A percentile compares a stretch with the other conserved stretches of the same genome.
These are phyloP conservation scores for Ascocoryne sarcoides DNA, from an alignment of 2,329 filamentous ascomycete species.

Conservation along the genomic window DNA sequence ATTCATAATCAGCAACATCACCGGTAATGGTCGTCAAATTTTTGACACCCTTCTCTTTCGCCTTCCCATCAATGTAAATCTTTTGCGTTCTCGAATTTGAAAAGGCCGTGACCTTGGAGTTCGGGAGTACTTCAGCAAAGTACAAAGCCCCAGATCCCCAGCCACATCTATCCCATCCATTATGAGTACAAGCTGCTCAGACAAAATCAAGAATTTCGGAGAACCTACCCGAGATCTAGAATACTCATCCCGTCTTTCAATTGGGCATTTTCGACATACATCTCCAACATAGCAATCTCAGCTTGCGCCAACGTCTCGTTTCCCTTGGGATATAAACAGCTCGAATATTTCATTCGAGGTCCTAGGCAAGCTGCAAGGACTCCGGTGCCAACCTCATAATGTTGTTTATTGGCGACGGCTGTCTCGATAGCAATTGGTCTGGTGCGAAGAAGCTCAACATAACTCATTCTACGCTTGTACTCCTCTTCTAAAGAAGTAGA, in stretches of 20 bases:
- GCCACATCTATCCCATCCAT: conserved; percentile 48
- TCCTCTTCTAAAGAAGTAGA: conserved; percentile 43
- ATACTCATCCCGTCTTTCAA: conserved; percentile 28
- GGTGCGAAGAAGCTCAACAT: conserved; percentile 48
- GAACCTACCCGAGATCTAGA: conserved; percentile 23
- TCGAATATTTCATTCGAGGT: conserved; percentile 65
- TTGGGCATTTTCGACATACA: conserved; percentile 50
- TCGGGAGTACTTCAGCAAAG: conserved; percentile 56
- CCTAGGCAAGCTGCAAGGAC: conserved; percentile 54
- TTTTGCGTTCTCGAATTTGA: conserved; percentile 64
- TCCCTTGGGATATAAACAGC: conserved; percentile 55
- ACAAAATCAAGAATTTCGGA: neutral
- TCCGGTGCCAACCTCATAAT: conserved; percentile 63
- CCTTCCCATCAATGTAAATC: conserved; percentile 53
- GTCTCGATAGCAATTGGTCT: conserved; percentile 63
- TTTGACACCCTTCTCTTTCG: conserved; percentile 43
- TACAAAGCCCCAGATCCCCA: conserved; percentile 60
- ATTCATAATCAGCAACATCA: conserved; percentile 58
- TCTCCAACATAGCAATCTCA: conserved; percentile 56
- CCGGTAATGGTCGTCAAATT: conserved; percentile 59
- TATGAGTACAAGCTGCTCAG: neutral
- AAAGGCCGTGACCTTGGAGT: conserved; percentile 54
- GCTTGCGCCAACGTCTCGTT: conserved; percentile 55
- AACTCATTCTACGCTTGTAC: conserved; percentile 53
- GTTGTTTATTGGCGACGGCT: conserved; percentile 55